Base-by-base conservation (phyloP, 257 asterid species). In the Solanum rostratum region DNA sequence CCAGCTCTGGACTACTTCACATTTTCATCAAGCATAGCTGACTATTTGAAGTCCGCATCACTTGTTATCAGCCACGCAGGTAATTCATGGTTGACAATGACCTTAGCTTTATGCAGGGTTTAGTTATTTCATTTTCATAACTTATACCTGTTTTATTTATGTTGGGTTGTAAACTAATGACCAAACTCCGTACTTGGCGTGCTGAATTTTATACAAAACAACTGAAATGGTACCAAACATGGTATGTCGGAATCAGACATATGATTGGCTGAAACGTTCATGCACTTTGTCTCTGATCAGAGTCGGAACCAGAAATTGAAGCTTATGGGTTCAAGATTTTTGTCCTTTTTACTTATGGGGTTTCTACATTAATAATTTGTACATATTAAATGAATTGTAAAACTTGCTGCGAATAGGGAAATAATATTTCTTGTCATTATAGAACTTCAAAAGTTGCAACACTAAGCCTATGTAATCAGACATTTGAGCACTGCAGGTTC, bases 51-150 rank as follows among this genome's bases (percentile, higher is more conserved):
- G 89, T 90, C 94, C 11, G 97, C 98, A 45, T 94, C 97, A 85
- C 97, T 96, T 86, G 98, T 95, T 62, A 93, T 95, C 89, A 93
- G 99, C 73, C 99, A 97, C 82, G 98, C 98, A 86, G 98, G 98
- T 94, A 90, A 82, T 60, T 30, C 57, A 18, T 15, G 30, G 15
- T 54, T 85, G 27, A 59, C 10, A 27, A 60, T 14, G 30, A 39
- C 5, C 49, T 46, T 22, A 81, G 9, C 45, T 59, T 80, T 46
- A 59, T 81, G n/a, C 54, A 57, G 1, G 10, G 39, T 24, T 62
- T 62, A 62, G 39, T 63, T 63, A 63, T 27, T 62, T 62, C 70
- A 62, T 62, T 62, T 62, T 62, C 1, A 62, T 62, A 27, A 0
- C 70, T 0, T 27, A 27, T 27, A 62, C 10, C 20, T 62, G 20